Evolutionary conservation across 306 rosid genomes (phyloP).

Genomic region (Lablab purpureus): DNA sequence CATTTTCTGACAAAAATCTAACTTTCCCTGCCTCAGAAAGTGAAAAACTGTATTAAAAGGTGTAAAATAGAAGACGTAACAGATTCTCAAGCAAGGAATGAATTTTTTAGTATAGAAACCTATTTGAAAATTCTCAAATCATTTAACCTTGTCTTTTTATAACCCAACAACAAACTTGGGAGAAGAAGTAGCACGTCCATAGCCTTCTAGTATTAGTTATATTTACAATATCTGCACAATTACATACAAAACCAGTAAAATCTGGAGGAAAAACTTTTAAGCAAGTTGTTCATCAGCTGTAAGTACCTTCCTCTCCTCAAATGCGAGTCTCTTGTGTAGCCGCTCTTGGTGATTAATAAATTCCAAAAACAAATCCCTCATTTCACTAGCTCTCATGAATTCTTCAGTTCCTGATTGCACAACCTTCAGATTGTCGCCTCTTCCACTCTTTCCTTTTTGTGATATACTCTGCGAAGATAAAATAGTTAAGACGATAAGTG

Average conservation of each 20-base stretch:
- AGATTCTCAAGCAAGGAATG: too few species aligned
- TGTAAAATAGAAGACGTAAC: too few species aligned
- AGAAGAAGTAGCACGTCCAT: too few species aligned
- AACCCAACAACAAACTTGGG: too few species aligned
- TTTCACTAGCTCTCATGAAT: conserved; percentile 54
- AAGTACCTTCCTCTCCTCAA: conserved; percentile 56
- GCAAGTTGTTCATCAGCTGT: conserved; percentile 7
- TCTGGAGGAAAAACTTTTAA: not conserved
- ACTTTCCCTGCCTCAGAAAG: too few species aligned
- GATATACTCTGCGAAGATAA: conserved; percentile 47
- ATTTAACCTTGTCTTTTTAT: too few species aligned
- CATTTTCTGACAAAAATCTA: too few species aligned
- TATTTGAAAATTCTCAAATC: too few species aligned
- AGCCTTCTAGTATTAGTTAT: not conserved
- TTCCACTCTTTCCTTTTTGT: conserved; percentile 24
- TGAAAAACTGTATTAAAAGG: too few species aligned
- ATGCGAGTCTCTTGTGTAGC: conserved; percentile 56
- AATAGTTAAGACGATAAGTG: not conserved
- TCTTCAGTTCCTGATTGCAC: conserved; percentile 56
- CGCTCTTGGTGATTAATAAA: conserved; percentile 56
- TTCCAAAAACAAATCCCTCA: conserved; percentile 53
- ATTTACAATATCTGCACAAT: not conserved
- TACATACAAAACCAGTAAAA: not conserved
- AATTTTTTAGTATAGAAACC: too few species aligned
- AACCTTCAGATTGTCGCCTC: conserved; percentile 53